Percentiles rank a stretch among this genome's conserved stretches.
These are phyloP conservation scores for Aegilops bicornis DNA, from an alignment of 176 grass and related monocot genomes.

Conservation along the genomic window DNA sequence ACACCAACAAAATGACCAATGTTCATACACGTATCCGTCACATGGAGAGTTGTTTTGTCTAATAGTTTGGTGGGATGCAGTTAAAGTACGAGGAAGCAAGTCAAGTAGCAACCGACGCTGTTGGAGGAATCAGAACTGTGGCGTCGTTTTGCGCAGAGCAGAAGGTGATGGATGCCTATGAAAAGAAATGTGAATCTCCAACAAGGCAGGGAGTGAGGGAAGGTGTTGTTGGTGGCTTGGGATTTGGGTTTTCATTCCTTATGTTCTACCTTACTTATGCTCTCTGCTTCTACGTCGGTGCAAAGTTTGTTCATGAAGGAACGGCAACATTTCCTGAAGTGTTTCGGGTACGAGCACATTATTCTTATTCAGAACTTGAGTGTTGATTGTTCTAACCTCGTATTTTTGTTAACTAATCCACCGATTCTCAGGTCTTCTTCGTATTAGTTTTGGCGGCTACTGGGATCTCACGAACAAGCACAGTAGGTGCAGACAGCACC, in stretches of 20 bases:
- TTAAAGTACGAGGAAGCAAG: constrained; percentile 77
- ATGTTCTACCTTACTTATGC: constrained; percentile 61
- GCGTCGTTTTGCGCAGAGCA: constrained; percentile 75
- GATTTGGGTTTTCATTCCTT: constrained; percentile 73
- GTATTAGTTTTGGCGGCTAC: constrained; percentile 55
- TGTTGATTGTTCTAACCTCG: not conserved
- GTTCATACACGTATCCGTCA: not conserved
- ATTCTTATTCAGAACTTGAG: not conserved
- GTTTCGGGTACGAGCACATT: constrained; percentile 56
- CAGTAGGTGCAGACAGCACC: constrained; percentile 50
- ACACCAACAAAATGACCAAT: not conserved
- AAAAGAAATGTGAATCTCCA: constrained; percentile 62
- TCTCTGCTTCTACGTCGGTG: constrained; percentile 85
- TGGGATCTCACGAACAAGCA: constrained; percentile 62
- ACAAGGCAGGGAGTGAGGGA: constrained; percentile 58
- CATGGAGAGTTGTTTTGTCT: not conserved
- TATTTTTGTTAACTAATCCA: not conserved
- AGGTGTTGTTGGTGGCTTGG: constrained; percentile 69
- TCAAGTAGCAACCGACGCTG: constrained; percentile 77
- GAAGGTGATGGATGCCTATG: constrained; percentile 67
- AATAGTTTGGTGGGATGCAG: constrained; percentile 34
- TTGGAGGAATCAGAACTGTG: constrained; percentile 78
- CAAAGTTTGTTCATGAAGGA: constrained; percentile 73
- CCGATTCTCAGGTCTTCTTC: constrained; percentile 41
- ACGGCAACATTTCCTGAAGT: constrained; percentile 68